Base-by-base conservation (phyloP, 352 stramenopile species). In the Globisporangium alternatum region DNA sequence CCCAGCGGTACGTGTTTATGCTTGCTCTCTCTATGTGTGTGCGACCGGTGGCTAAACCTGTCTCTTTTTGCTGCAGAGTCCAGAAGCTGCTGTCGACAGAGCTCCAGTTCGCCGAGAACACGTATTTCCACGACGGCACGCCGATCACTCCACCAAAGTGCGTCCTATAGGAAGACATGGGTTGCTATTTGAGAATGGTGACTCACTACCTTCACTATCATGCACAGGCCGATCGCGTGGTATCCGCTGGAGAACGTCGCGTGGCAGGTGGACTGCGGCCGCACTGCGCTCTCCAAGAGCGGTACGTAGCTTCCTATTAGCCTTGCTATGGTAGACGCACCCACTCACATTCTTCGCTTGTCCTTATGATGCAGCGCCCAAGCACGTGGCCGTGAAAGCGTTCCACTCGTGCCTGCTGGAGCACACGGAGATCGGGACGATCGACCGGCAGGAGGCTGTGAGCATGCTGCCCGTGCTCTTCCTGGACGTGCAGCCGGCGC, bases 391-490 rank as follows among this genome's bases (percentile, higher is more conserved):
- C n/a, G 75, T 98, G 25, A 78, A 93, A 67, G 69, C 79, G 19
- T 96, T 99, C 59, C 95, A 99, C 74, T 64, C 91, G 31, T 98
- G 82, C 72, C 79, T 99, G 44, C 86, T 98, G 41, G 80, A 91
- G 54, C 84, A 99, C 63, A 98, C 89, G 19, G 82, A 97, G 33
- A 80, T 77, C 49, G 96, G 97, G 19, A 93, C 88, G 49, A 87
- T 99, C 13, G 97, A 98, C 44, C 90, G 98, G 13, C 98, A 99
- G 70, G 98, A 99, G 69, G 84, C 97, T 7, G 98, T 98, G 57
- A 98, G 88, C 66, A 99, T 99, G 97, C 80, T 99, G 19, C 98
- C 98, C 0, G 97, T 98, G 33, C 76, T 99, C 25, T 98, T 99
- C 65, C 83, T 99, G 28, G 78, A 98, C 66, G 92, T 98, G 6